phyloP scores from a whole-genome alignment of 192 early-diverging fungal species.

The Coemansia brasiliensis region DNA sequence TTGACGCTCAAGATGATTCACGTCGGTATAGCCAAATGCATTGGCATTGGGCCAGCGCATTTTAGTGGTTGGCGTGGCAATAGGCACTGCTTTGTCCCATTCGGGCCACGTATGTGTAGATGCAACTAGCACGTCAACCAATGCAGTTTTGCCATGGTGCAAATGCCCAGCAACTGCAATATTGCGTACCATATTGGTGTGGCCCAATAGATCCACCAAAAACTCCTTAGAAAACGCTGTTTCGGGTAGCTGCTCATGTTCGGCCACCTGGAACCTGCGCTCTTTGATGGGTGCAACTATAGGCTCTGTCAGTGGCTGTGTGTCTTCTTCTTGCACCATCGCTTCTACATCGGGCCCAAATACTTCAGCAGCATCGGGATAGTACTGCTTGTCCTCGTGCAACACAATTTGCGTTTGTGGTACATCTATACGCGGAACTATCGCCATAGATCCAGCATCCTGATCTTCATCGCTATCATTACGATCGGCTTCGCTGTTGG shows the following conservation, averaged over 20 bases:
- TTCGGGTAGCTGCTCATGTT: slow-evolving; percentile 75
- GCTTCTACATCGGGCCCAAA: slow-evolving; percentile 94
- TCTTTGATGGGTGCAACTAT: slow-evolving; percentile 89
- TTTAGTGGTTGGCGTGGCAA: slow-evolving; percentile 33
- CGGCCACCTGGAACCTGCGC: slow-evolving; percentile 82
- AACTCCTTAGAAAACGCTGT: slow-evolving; percentile 91
- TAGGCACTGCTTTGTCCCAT: slow-evolving; percentile 38
- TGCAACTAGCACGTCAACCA: slow-evolving; percentile 89
- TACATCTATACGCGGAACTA: slow-evolving; percentile 31
- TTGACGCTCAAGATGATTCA: slow-evolving; percentile 85
- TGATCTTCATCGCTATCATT: slow-evolving; percentile 29
- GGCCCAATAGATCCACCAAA: slow-evolving; percentile 76
- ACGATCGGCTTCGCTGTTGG: slow-evolving; percentile 9
- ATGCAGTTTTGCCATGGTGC: slow-evolving; percentile 95
- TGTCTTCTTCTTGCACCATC: slow-evolving; percentile 96
- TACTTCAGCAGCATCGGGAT: slow-evolving; percentile 94
- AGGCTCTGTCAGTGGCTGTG: slow-evolving; percentile 91
- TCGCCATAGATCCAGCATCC: slow-evolving; percentile 21
- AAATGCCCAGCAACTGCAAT: slow-evolving; percentile 91
- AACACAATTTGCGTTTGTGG: slow-evolving; percentile 77
- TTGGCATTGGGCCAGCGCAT: slow-evolving; percentile 32
- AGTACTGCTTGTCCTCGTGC: slow-evolving; percentile 99
- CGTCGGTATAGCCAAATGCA: slow-evolving; percentile 70
- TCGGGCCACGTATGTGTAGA: slow-evolving; percentile 78
- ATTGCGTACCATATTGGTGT: slow-evolving; percentile 84